Conservation (phyloP, 2,329 filamentous ascomycete species). For the Whalleya microplaca region DNA sequence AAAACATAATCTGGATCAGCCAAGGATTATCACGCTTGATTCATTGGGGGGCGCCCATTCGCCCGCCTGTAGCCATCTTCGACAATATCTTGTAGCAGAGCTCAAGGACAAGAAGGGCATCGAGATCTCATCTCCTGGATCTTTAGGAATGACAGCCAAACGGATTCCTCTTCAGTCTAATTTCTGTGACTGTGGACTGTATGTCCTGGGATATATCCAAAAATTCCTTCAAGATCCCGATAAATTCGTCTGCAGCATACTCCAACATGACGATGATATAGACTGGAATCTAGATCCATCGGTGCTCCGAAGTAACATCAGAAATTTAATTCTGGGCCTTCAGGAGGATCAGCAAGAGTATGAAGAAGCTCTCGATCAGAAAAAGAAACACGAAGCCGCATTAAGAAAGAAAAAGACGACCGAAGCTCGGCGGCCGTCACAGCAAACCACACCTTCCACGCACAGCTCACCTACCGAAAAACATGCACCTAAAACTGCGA, state of each 20-base stretch:
- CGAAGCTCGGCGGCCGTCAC: neutral
- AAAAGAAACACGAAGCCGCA: slow-evolving; percentile 35
- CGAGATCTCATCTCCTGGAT: slow-evolving; percentile 25
- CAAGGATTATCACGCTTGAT: slow-evolving; percentile 84
- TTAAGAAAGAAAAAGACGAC: slow-evolving; percentile 15
- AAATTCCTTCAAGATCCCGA: slow-evolving; percentile 79
- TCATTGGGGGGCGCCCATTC: slow-evolving; percentile 73
- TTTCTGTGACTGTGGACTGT: slow-evolving; percentile 87
- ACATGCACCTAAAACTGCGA: neutral
- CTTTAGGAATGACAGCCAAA: slow-evolving; percentile 68
- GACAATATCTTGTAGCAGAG: slow-evolving; percentile 77
- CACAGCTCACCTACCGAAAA: slow-evolving; percentile 2
- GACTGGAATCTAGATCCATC: slow-evolving; percentile 60
- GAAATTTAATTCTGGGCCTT: slow-evolving; percentile 66
- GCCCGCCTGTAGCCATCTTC: slow-evolving; percentile 68
- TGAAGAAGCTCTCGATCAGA: slow-evolving; percentile 42
- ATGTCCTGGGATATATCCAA: slow-evolving; percentile 80
- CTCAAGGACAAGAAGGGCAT: slow-evolving; percentile 62
- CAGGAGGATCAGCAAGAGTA: slow-evolving; percentile 59
- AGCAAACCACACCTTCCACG: neutral
- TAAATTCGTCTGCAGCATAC: slow-evolving; percentile 66
- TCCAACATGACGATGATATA: slow-evolving; percentile 57
- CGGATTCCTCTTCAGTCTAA: slow-evolving; percentile 81
- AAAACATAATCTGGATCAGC: slow-evolving; percentile 55
- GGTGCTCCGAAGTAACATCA: slow-evolving; percentile 66